Evolutionary conservation across 2,329 filamentous ascomycete species (phyloP).

Genomic region (Ceratocystis albifundus): DNA sequence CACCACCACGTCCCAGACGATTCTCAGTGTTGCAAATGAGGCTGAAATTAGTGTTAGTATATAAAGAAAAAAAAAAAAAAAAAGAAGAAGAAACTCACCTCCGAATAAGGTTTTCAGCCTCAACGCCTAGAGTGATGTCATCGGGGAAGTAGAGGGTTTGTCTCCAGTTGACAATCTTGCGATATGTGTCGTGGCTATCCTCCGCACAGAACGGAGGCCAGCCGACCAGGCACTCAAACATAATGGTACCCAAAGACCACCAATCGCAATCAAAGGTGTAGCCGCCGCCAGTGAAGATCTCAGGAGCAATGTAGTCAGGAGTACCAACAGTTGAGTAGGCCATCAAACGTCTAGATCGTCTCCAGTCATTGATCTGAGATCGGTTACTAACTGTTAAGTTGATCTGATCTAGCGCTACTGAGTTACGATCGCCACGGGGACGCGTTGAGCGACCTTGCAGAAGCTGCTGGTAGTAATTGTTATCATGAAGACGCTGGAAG

Average conservation of each 20-base stretch:
- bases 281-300: slow-evolving; percentile 59
- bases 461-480: slow-evolving; percentile 66
- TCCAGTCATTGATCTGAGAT: slow-evolving; percentile 79
- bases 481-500: slow-evolving; percentile 66
- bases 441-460: slow-evolving; percentile 44
- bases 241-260: slow-evolving; percentile 74
- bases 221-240: slow-evolving; percentile 74
- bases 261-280: slow-evolving; percentile 72
- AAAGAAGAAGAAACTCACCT: slow-evolving; percentile 47
- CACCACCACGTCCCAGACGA: slow-evolving; percentile 75
- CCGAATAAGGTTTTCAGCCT: slow-evolving; percentile 86
- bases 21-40: slow-evolving; percentile 90
- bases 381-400: slow-evolving; percentile 97
- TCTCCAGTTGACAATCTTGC: slow-evolving; percentile 98
- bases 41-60: slow-evolving; percentile 36
- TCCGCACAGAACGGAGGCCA: slow-evolving; percentile 87
- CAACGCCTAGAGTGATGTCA: slow-evolving; percentile 74
- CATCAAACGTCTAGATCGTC: slow-evolving; percentile 65
- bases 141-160: slow-evolving; percentile 94
- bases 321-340: slow-evolving; percentile 97
- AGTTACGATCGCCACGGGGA: slow-evolving; percentile 62
- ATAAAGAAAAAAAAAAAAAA: neutral
- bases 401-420: slow-evolving; percentile 92
- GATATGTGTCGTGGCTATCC: slow-evolving; percentile 93
- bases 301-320: slow-evolving; percentile 77